Base-by-base conservation (phyloP, 371 early-diverging fungal genomes). In the Paraphysoderma sedebokerense region DNA sequence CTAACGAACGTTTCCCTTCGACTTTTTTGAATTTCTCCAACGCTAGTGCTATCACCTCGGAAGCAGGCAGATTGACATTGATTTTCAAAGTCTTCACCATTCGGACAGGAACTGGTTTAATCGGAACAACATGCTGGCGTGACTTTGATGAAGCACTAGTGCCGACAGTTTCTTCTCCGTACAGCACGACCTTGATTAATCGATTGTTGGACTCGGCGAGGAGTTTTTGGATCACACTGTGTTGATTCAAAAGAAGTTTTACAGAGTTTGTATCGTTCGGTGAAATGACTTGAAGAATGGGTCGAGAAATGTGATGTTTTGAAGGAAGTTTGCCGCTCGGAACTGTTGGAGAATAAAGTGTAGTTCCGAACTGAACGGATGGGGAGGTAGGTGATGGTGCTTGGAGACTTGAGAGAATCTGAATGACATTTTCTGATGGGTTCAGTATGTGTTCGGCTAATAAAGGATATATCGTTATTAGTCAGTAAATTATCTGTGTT, bases 231-330 rank as follows among this genome's bases (percentile, higher is more conserved):
- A 22, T 17, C 17, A 17, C 24, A 8, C 30, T 30, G 12, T 24
- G 28, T 22, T 42, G 42, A 22, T 42, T 28, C 28, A 42, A 22
- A 28, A 42, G 28, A 20, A 42, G 42, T 9, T 13, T 5, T 17
- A 42, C 31, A 5, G 42, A 24, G 30, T 17, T 5, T 9, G 27
- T 9, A 22, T 42, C 42, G 8, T 22, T 17, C 1, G 42, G 42
- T 32, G 42, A 42, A 27, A 42, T 42, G 28, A 42, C 42, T n/a
- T 42, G 42, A 28, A 42, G 28, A 27, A 42, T 42, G 11, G 42
- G 42, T 32, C 31, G 28, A 31, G 42, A 17, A 15, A 42, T n/a
- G 27, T 42, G 42, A 31, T 42, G 42, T 20, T 24, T 42, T 5
- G 9, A 6, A 7, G 5, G 24, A 6, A 12, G 12, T 6, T 26